These are phyloP conservation scores for Ciborinia camelliae DNA, from an alignment of 2,329 filamentous ascomycete genomes.

Conservation along the genomic window DNA sequence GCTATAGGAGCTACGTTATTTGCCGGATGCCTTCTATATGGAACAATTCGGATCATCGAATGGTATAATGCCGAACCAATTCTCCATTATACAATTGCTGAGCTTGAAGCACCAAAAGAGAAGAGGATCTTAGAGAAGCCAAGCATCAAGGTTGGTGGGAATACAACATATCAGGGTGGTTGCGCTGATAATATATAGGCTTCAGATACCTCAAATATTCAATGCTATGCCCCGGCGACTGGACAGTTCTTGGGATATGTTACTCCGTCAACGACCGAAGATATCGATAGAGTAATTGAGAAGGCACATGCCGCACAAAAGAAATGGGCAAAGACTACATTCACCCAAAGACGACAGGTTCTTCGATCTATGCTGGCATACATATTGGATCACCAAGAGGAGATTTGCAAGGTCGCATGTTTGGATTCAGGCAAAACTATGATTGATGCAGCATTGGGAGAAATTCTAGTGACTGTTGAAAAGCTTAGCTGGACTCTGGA, in stretches of 20 bases:
- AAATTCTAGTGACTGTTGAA: slow-evolving; percentile 90
- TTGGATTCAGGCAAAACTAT: slow-evolving; percentile 95
- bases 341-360: slow-evolving; percentile 72
- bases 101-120: slow-evolving; percentile 59
- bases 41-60: slow-evolving; percentile 25
- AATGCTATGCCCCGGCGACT: slow-evolving; percentile 87
- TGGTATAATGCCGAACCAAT: slow-evolving; percentile 40
- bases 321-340: slow-evolving; percentile 74
- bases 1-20: slow-evolving; percentile 26
- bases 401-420: slow-evolving; percentile 80
- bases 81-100: slow-evolving; percentile 57
- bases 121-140: slow-evolving; percentile 56
- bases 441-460: slow-evolving; percentile 88
- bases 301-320: slow-evolving; percentile 71
- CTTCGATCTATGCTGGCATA: slow-evolving; percentile 77
- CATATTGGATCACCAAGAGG: slow-evolving; percentile 82
- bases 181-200: slow-evolving; percentile 40
- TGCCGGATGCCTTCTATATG: slow-evolving; percentile 30
- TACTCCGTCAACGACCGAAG: slow-evolving; percentile 71
- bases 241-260: slow-evolving; percentile 77
- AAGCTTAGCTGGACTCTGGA: slow-evolving; percentile 92
- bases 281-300: slow-evolving; percentile 75
- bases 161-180: slow-evolving; percentile 9
- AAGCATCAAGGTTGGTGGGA: slow-evolving; percentile 52
- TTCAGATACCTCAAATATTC: slow-evolving; percentile 64